Percentiles rank a stretch among this genome's conserved stretches.
phyloP scores from a whole-genome alignment of 2,329 filamentous ascomycete species.

The Aspergillus ibericus region DNA sequence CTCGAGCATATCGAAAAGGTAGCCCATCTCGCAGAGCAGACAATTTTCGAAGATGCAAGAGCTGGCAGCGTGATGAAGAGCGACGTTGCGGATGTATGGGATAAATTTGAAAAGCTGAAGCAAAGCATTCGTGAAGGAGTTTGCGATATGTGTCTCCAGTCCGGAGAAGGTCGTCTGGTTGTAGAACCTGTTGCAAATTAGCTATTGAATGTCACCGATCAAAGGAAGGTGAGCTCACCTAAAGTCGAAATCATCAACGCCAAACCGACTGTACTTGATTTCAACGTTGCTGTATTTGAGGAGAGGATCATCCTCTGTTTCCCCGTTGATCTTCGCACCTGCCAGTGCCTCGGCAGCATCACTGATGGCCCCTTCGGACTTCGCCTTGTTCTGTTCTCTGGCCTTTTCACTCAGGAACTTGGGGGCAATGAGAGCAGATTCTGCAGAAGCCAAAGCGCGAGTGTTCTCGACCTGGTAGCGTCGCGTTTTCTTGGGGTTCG shows the following conservation, averaged over 20 bases:
- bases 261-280: conserved; percentile 98
- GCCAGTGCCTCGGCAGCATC: conserved; percentile 66
- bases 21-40: conserved; percentile 89
- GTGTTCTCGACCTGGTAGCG: conserved; percentile 85
- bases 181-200: conserved; percentile 68
- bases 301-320: conserved; percentile 77
- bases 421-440: conserved; percentile 68
- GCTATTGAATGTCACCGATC: not conserved
- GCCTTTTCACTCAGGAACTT: conserved; percentile 96
- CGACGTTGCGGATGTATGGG: conserved; percentile 80
- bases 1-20: conserved; percentile 95
- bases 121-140: conserved; percentile 92
- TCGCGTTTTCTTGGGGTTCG: conserved; percentile 69
- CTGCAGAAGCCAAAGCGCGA: conserved; percentile 60
- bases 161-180: conserved; percentile 92
- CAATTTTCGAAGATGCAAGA: conserved; percentile 80
- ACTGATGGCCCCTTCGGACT: conserved; percentile 39
- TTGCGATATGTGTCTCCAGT: conserved; percentile 91
- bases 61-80: conserved; percentile 83
- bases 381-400: conserved; percentile 56
- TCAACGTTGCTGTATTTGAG: conserved; percentile 91
- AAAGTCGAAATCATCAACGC: conserved; percentile 99
- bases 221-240: conserved; percentile 65
- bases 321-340: conserved; percentile 68
- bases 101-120: conserved; percentile 91